phyloP scores from a whole-genome alignment of 2,329 filamentous ascomycete genomes.

The Cordyceps cateniannulata region DNA sequence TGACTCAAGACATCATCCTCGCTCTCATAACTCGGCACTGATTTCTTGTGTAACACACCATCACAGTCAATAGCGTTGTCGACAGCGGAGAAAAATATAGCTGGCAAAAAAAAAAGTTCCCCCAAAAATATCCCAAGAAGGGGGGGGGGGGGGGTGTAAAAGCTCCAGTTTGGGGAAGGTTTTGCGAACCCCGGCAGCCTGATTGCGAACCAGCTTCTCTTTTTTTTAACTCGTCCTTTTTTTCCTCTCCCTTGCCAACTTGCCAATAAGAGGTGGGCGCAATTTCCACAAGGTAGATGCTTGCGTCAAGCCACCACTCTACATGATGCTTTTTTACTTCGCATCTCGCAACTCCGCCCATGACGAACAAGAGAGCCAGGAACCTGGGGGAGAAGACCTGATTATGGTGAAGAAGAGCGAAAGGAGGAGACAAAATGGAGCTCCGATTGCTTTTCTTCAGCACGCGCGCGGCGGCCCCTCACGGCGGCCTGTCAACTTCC shows the following conservation, averaged over 20 bases:
- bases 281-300: slow-evolving; percentile 3
- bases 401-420: neutral
- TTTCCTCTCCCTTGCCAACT: neutral
- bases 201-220: neutral
- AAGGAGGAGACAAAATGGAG: neutral
- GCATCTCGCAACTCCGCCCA: neutral
- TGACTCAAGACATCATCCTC: neutral
- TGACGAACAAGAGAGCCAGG: neutral
- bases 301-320: neutral
- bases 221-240: neutral
- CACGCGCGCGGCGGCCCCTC: neutral
- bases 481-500: neutral
- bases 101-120: neutral
- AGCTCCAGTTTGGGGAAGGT: neutral
- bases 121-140: neutral
- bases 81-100: neutral
- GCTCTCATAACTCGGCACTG: no score
- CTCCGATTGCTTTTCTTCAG: neutral
- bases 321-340: neutral
- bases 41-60: slow-evolving; percentile 4
- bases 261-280: neutral
- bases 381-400: neutral
- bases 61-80: neutral
- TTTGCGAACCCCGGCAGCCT: slow-evolving; percentile 10
- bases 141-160: neutral